Evolutionary conservation across 164 flowering plant species (phyloP).

Genomic region (Nymphaea colorata): DNA sequence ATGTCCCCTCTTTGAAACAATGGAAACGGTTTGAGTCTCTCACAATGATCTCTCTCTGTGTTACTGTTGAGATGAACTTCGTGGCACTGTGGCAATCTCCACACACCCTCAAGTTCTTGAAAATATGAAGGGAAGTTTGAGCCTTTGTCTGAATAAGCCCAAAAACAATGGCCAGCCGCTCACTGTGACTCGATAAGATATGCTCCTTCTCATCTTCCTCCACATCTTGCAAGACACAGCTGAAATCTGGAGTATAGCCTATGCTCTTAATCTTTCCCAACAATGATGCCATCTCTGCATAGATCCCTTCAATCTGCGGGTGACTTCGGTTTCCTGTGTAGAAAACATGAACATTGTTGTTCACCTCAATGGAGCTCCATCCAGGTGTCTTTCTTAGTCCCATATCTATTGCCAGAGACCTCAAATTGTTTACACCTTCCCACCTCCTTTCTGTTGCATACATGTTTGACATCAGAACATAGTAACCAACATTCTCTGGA

Average conservation of each 20-base stretch:
- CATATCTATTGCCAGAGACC: slow-evolving; percentile 38
- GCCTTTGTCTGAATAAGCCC: slow-evolving; percentile 45
- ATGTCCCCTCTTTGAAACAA: slow-evolving; percentile 40
- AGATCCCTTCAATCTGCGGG: slow-evolving; percentile 33
- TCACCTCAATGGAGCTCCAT: slow-evolving; percentile 57
- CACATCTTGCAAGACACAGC: slow-evolving; percentile 64
- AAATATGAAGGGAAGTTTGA: slow-evolving; percentile 30
- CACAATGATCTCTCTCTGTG: slow-evolving; percentile 43
- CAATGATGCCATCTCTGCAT: slow-evolving; percentile 26
- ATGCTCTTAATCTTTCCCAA: slow-evolving; percentile 40
- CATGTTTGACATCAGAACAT: slow-evolving; percentile 52
- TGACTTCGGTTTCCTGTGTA: slow-evolving; percentile 50
- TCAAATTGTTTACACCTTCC: slow-evolving; percentile 49
- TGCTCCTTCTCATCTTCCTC: slow-evolving; percentile 66
- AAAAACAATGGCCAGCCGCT: slow-evolving; percentile 58
- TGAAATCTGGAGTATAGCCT: slow-evolving; percentile 53
- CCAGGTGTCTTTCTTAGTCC: slow-evolving; percentile 69
- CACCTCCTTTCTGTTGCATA: slow-evolving; percentile 50
- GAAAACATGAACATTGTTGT: slow-evolving; percentile 37
- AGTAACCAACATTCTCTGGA: slow-evolving; percentile 58
- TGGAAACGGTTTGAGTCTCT: slow-evolving; percentile 56
- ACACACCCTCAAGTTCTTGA: slow-evolving; percentile 58
- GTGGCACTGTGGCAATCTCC: slow-evolving; percentile 57
- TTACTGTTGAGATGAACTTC: slow-evolving; percentile 35
- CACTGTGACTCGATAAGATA: slow-evolving; percentile 47